Evolutionary conservation across 176 grass and related monocot genomes (phyloP).

Genomic region (Alopecurus myosuroides): DNA sequence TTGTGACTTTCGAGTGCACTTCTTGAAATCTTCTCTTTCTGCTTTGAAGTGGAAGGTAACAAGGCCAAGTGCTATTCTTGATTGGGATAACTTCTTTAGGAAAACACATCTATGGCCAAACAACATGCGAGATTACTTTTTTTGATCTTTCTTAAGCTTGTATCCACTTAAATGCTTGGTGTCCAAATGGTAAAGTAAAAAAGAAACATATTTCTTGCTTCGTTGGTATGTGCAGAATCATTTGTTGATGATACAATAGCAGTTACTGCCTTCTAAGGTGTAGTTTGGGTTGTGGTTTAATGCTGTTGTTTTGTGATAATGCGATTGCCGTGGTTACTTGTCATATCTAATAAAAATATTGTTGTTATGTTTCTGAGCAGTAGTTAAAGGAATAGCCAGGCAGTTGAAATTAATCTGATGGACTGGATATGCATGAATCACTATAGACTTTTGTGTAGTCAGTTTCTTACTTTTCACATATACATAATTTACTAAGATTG

Average conservation of each 20-base stretch:
- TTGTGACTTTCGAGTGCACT: background rate
- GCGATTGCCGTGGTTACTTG: background rate
- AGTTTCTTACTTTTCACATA: background rate
- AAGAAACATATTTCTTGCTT: background rate
- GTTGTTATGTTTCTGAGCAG: background rate
- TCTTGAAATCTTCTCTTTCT: background rate
- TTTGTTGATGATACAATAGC: no score
- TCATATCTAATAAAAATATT: background rate
- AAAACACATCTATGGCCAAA: background rate
- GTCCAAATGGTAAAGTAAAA: background rate
- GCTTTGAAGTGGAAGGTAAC: background rate
- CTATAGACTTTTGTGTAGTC: background rate
- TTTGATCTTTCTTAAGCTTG: background rate
- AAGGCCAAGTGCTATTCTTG: background rate
- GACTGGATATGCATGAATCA: background rate
- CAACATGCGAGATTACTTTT: background rate
- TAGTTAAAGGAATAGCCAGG: background rate
- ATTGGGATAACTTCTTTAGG: background rate
- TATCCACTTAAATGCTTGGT: background rate
- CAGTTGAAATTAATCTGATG: background rate
- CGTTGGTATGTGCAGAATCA: background rate
- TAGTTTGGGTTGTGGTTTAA: background rate
- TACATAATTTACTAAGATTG: background rate
- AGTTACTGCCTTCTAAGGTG: background rate
- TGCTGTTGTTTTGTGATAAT: background rate